Percentiles rank a stretch among this genome's conserved stretches.
Evolutionary conservation across 495 filamentous ascomycete genomes (phyloP).

Genomic region (Astrothelium subdiscretum): DNA sequence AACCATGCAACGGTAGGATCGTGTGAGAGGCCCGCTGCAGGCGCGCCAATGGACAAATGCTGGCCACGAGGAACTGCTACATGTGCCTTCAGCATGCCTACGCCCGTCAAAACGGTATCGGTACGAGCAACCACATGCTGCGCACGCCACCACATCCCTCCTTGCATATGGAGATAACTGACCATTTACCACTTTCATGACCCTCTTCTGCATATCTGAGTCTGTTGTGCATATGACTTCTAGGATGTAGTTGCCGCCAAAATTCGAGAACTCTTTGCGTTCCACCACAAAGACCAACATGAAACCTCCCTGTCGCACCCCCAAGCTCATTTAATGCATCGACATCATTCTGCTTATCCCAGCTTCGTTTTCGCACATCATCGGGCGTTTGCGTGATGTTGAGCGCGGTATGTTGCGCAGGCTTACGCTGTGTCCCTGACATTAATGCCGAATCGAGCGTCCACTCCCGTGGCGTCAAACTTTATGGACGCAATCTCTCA

Average conservation of each 20-base stretch:
- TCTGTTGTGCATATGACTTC: background rate
- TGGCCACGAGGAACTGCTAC: constrained; percentile 1
- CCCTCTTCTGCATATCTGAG: background rate
- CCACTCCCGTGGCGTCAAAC: background rate
- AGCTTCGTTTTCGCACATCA: background rate
- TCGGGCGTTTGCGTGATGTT: background rate
- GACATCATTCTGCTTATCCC: background rate
- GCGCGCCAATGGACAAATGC: background rate
- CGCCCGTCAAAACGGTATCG: background rate
- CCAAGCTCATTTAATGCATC: background rate
- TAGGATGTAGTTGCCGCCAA: background rate
- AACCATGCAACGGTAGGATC: background rate
- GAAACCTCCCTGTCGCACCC: background rate
- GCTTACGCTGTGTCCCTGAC: constrained; percentile 1
- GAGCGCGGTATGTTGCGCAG: background rate
- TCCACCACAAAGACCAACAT: background rate
- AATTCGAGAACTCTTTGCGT: background rate
- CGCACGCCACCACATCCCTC: background rate
- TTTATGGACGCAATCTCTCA: background rate
- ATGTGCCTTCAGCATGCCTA: background rate
- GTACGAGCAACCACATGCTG: background rate
- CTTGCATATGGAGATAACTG: background rate
- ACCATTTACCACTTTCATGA: constrained; percentile 1
- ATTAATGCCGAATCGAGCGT: background rate
- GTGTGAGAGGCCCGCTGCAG: background rate